Evolutionary conservation across 2,329 filamentous ascomycete species (phyloP).

Genomic region (Zasmidium citrigriseum): DNA sequence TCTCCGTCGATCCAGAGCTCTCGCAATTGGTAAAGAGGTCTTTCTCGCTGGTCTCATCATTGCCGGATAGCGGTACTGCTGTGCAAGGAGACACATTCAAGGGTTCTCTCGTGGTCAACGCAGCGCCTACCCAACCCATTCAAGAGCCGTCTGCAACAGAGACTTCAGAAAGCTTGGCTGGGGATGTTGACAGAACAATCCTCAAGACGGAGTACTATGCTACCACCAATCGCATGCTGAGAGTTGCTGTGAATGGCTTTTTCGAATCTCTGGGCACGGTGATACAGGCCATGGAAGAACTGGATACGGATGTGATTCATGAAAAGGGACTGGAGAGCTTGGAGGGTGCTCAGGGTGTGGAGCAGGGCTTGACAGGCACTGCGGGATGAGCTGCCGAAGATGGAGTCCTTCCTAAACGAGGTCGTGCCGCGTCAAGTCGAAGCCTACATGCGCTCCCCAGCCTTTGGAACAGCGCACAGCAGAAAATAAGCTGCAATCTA

Average conservation of each 20-base stretch:
- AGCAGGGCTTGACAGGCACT: constrained; percentile 38
- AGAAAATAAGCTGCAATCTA: too few species aligned
- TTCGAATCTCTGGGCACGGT: constrained; percentile 87
- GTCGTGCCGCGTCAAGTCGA: neutral
- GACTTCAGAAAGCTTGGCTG: neutral
- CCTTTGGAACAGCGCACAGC: too few species aligned
- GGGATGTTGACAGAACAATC: constrained; percentile 46
- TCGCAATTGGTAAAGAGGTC: constrained; percentile 77
- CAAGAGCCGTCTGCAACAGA: constrained; percentile 7
- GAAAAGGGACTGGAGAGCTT: constrained; percentile 43
- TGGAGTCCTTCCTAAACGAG: too few species aligned
- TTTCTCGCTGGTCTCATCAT: constrained; percentile 56
- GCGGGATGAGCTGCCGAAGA: constrained; percentile 13
- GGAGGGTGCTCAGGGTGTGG: constrained; percentile 41
- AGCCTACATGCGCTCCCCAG: too few species aligned
- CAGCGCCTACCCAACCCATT: constrained; percentile 15
- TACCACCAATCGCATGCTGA: constrained; percentile 92
- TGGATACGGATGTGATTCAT: constrained; percentile 80
- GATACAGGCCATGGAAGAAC: constrained; percentile 83
- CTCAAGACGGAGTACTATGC: constrained; percentile 78
- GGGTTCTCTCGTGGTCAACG: constrained; percentile 22
- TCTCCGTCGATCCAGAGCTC: constrained; percentile 85
- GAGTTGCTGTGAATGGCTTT: constrained; percentile 94
- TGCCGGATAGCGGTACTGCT: constrained; percentile 14
- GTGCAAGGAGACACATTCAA: constrained; percentile 19